These are phyloP conservation scores for Senna siamea DNA, from an alignment of 306 rosid species.

Conservation along the genomic window DNA sequence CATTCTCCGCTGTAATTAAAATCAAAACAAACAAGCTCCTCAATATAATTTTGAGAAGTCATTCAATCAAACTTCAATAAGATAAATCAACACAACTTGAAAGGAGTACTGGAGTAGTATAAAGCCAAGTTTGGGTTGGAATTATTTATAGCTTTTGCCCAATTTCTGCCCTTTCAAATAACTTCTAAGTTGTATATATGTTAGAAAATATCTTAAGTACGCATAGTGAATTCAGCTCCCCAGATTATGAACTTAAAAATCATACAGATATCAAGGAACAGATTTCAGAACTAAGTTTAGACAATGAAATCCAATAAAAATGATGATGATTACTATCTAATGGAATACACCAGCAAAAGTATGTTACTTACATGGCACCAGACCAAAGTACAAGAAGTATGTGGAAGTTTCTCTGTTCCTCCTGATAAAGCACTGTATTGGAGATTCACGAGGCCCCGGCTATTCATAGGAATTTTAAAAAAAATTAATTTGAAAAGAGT, in stretches of 20 bases:
- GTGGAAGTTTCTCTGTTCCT: conserved; percentile 80
- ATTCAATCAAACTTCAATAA: conserved; percentile 25
- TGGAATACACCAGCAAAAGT: neutral
- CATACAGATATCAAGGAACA: conserved; percentile 24
- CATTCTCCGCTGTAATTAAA: conserved; percentile 67
- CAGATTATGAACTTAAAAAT: neutral
- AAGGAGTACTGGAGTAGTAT: neutral
- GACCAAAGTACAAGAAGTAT: conserved; percentile 66
- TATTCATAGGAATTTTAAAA: conserved; percentile 34
- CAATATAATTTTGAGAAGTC: conserved; percentile 32
- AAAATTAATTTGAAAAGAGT: too few relatives aligned
- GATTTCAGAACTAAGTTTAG: conserved; percentile 19
- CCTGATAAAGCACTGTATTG: conserved; percentile 79
- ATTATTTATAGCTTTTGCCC: neutral
- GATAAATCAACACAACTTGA: neutral
- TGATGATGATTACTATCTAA: neutral
- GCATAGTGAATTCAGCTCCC: neutral
- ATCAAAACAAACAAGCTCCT: conserved; percentile 36
- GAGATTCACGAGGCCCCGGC: conserved; percentile 89
- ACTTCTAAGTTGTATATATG: neutral
- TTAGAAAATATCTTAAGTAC: neutral
- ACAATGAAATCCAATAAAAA: conserved; percentile 1
- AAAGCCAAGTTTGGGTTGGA: neutral
- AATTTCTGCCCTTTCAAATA: neutral
- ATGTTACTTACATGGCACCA: conserved; percentile 73